Conservation (phyloP, 108 stramenopile species). For the Skeletonema marinoi region DNA sequence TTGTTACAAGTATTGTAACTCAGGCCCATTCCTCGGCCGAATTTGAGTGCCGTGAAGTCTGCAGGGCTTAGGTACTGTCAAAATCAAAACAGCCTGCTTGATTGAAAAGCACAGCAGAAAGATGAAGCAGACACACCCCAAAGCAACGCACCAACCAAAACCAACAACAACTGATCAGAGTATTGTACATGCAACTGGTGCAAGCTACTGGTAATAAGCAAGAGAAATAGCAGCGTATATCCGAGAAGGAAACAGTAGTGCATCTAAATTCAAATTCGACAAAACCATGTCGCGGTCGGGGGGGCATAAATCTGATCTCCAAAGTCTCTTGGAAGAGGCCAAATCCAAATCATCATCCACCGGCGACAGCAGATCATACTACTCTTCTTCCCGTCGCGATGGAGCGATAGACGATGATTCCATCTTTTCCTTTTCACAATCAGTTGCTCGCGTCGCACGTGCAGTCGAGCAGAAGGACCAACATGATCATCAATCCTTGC, state of each 20-base stretch:
- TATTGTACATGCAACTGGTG: too few relatives aligned
- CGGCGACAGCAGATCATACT: background rate
- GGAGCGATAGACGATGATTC: conserved; percentile 33
- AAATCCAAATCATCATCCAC: background rate
- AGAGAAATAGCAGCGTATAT: too few relatives aligned
- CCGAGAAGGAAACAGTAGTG: too few relatives aligned
- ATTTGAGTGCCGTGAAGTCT: background rate
- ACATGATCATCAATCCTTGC: background rate
- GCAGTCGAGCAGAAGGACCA: conserved; percentile 24
- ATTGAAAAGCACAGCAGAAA: background rate
- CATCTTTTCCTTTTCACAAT: conserved; percentile 34
- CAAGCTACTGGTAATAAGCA: background rate
- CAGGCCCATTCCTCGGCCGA: too few relatives aligned
- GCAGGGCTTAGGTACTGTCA: background rate
- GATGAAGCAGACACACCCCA: too few relatives aligned
- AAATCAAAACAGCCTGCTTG: background rate
- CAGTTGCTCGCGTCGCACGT: conserved; percentile 43
- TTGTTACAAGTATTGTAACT: too few relatives aligned
- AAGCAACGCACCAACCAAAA: too few relatives aligned
- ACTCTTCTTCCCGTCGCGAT: background rate
- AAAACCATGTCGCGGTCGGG: background rate
- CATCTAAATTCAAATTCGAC: background rate
- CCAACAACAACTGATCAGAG: background rate
- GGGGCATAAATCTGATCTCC: background rate
- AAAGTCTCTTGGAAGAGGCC: background rate